Percentiles rank a stretch among this genome's conserved stretches.
phyloP scores from a whole-genome alignment of 2,329 filamentous ascomycete genomes.

The Trichoderma pleuroti region DNA sequence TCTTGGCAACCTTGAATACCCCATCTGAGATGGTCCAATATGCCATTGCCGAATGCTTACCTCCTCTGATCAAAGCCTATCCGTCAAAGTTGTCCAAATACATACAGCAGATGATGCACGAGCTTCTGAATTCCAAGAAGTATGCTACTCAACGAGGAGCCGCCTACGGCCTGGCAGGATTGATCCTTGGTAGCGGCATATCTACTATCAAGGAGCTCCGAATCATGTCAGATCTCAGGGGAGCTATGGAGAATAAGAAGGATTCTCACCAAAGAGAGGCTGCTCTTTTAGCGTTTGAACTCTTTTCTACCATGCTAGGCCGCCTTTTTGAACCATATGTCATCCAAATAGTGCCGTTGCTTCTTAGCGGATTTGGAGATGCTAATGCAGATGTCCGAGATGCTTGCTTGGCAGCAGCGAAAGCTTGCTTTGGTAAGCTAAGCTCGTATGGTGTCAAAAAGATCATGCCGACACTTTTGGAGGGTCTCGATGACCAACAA shows the following conservation, averaged over 20 bases:
- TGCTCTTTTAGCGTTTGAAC: constrained; percentile 83
- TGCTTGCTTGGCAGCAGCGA: constrained; percentile 86
- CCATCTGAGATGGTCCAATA: constrained; percentile 97
- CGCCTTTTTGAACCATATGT: constrained; percentile 94
- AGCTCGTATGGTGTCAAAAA: constrained; percentile 96
- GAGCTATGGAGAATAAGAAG: constrained; percentile 92
- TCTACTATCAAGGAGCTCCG: constrained; percentile 77
- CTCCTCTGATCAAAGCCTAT: constrained; percentile 81
- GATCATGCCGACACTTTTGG: constrained; percentile 84
- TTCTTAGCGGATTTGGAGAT: constrained; percentile 87
- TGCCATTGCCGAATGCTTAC: constrained; percentile 89
- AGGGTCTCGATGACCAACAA: constrained; percentile 89
- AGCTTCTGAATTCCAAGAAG: constrained; percentile 80
- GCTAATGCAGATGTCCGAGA: constrained; percentile 84
- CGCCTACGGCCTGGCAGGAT: constrained; percentile 88
- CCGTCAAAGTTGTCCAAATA: constrained; percentile 75
- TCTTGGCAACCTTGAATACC: constrained; percentile 84
- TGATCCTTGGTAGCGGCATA: constrained; percentile 85
- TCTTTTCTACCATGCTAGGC: constrained; percentile 81
- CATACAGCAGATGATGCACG: constrained; percentile 74
- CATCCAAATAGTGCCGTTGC: constrained; percentile 88
- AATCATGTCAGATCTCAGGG: constrained; percentile 75
- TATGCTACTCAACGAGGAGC: constrained; percentile 92
- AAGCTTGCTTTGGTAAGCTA: constrained; percentile 87
- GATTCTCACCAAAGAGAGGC: constrained; percentile 85